Conservation (phyloP, 495 filamentous ascomycete genomes). For the Daldinia decipiens region DNA sequence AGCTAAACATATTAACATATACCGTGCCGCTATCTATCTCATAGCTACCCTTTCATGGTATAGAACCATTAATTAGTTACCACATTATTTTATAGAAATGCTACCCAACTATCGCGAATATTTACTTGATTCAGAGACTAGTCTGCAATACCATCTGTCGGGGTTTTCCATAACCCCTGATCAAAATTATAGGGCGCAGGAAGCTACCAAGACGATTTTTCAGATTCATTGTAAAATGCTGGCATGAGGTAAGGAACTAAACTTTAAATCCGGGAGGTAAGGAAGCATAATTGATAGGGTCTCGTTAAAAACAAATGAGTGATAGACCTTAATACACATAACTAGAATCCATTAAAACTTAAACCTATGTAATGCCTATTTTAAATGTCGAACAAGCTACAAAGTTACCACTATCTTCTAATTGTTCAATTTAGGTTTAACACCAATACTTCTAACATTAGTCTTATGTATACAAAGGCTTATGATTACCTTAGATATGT, state of each 20-base stretch:
- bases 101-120: constrained; percentile 19
- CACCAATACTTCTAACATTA: not conserved
- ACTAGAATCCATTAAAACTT: not conserved
- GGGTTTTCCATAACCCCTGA: constrained; percentile 12
- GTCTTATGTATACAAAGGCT: not conserved
- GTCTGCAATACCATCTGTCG: constrained; percentile 24
- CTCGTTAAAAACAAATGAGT: not conserved
- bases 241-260: too few relatives aligned
- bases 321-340: too few relatives aligned
- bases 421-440: not conserved
- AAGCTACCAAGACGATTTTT: not conserved
- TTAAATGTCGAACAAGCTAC: not conserved
- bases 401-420: not conserved
- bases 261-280: not conserved
- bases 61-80: constrained; percentile 1
- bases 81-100: constrained; percentile 3
- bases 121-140: too few relatives aligned
- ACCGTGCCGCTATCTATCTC: not conserved
- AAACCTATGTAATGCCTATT: not conserved
- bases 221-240: not conserved
- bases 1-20: constrained; percentile 10
- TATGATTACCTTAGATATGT: not conserved
- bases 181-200: not conserved
- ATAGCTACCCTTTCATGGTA: not conserved
- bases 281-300: not conserved